These are phyloP conservation scores for Tuber indicum DNA, from an alignment of 495 filamentous ascomycete species.

Conservation along the genomic window DNA sequence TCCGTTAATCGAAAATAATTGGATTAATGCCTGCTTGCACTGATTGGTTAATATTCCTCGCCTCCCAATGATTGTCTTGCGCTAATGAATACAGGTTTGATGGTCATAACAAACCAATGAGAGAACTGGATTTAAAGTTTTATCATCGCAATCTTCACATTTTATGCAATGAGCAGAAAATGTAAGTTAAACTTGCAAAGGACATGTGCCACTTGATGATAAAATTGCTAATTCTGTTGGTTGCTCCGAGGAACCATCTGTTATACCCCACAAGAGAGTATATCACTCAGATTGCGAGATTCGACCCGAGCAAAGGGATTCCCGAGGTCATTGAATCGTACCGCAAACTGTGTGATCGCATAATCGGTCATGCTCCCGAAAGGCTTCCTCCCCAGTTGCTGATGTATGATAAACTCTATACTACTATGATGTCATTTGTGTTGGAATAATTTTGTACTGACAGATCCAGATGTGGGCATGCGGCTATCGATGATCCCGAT, in stretches of 20 bases:
- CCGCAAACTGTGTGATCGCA: slow-evolving; percentile 59
- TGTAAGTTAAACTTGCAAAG: slow-evolving; percentile 43
- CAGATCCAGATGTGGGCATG: slow-evolving; percentile 57
- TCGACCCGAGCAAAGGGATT: slow-evolving; percentile 83
- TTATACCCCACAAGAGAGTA: slow-evolving; percentile 67
- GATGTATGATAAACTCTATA: slow-evolving; percentile 45
- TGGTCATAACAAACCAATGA: slow-evolving; percentile 74
- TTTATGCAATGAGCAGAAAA: slow-evolving; percentile 54
- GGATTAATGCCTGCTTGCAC: slow-evolving; percentile 78
- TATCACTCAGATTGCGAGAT: slow-evolving; percentile 75
- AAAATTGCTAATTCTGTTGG: slow-evolving; percentile 10
- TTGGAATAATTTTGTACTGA: slow-evolving; percentile 6
- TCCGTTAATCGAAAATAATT: slow-evolving; percentile 67
- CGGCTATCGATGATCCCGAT: slow-evolving; percentile 81
- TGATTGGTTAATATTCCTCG: slow-evolving; percentile 54
- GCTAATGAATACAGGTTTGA: slow-evolving; percentile 55
- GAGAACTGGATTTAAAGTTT: no score
- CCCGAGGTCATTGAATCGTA: slow-evolving; percentile 73
- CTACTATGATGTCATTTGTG: not conserved
- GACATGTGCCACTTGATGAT: not conserved
- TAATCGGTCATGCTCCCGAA: slow-evolving; percentile 42
- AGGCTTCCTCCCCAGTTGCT: slow-evolving; percentile 63
- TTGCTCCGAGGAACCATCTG: slow-evolving; percentile 54
- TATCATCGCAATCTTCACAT: slow-evolving; percentile 70
- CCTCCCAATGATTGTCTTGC: not conserved